Evolutionary conservation across 768 basidiomycete genomes (phyloP).

Genomic region (Scleroderma bovista): DNA sequence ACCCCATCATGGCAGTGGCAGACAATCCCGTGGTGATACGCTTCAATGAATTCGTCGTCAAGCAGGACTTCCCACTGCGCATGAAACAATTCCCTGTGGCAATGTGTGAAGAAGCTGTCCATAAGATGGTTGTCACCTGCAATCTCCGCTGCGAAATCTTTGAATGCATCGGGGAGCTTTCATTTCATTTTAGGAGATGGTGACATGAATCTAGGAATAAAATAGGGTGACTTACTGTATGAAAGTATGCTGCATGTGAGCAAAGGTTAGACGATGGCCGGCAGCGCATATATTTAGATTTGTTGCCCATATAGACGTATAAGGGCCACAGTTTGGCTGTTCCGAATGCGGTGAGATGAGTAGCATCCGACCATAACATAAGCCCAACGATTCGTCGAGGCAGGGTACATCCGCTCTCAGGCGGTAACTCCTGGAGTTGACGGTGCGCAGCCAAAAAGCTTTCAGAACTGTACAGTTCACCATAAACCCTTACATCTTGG

Average conservation of each 20-base stretch:
- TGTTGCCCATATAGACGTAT: constrained; percentile 18
- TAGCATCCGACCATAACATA: constrained; percentile 28
- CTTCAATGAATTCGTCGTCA: constrained; percentile 8
- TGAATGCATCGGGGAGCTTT: constrained; percentile 13
- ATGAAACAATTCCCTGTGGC: constrained; percentile 11
- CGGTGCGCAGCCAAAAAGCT: no score
- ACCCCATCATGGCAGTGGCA: constrained; percentile 10
- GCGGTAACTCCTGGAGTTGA: no score
- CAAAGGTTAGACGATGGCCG: constrained; percentile 8
- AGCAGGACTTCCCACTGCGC: neutral
- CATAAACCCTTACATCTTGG: no score
- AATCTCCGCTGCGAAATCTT: constrained; percentile 5
- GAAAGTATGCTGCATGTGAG: constrained; percentile 9
- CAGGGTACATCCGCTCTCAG: no score
- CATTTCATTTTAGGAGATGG: neutral
- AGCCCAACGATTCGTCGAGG: constrained; percentile 6
- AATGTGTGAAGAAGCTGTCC: constrained; percentile 5
- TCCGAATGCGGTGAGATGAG: constrained; percentile 29
- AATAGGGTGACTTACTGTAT: neutral
- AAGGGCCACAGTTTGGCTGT: constrained; percentile 21
- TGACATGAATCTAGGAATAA: neutral
- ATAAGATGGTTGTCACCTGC: neutral
- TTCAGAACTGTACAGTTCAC: no score
- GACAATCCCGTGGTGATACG: constrained; percentile 9
- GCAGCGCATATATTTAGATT: constrained; percentile 19